phyloP scores from a whole-genome alignment of 148 eudicot species.

The Oxyria digyna region DNA sequence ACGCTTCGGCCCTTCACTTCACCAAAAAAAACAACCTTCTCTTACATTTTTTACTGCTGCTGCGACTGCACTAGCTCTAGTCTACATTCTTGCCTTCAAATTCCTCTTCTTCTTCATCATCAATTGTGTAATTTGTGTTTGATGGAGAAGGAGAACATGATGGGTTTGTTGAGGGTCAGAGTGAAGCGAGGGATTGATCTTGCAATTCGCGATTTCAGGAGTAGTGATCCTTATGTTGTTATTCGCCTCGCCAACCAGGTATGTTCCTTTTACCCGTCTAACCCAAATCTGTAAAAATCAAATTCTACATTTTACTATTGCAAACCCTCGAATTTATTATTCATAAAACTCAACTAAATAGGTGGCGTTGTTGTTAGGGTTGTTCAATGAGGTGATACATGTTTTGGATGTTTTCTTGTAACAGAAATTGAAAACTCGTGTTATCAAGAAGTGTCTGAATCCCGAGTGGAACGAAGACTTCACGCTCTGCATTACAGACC shows the following conservation, averaged over 20 bases:
- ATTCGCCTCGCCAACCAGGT: conserved; percentile 13
- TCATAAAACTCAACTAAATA: no score
- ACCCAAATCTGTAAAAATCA: background rate
- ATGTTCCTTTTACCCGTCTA: background rate
- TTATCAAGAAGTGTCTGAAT: conserved; percentile 20
- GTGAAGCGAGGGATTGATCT: conserved; percentile 11
- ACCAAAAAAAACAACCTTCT: no score
- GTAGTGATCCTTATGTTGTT: conserved; percentile 12
- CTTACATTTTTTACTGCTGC: no score
- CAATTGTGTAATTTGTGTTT: no score
- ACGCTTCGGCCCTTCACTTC: no score
- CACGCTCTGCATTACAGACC: conserved; percentile 22
- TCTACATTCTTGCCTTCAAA: no score
- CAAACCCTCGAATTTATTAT: no score
- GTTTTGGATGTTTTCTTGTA: background rate
- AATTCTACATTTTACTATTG: background rate
- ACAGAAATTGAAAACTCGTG: conserved; percentile 30
- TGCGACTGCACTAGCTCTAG: no score
- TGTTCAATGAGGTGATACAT: no score
- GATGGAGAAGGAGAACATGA: conserved; percentile 8
- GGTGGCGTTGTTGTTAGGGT: no score
- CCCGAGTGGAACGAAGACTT: conserved; percentile 33
- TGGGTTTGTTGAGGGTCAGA: conserved; percentile 5
- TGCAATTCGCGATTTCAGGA: conserved; percentile 12
- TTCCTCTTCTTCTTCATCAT: no score